Conservation (phyloP, 805 yeast species). For the Metschnikowia lochheadii region DNA sequence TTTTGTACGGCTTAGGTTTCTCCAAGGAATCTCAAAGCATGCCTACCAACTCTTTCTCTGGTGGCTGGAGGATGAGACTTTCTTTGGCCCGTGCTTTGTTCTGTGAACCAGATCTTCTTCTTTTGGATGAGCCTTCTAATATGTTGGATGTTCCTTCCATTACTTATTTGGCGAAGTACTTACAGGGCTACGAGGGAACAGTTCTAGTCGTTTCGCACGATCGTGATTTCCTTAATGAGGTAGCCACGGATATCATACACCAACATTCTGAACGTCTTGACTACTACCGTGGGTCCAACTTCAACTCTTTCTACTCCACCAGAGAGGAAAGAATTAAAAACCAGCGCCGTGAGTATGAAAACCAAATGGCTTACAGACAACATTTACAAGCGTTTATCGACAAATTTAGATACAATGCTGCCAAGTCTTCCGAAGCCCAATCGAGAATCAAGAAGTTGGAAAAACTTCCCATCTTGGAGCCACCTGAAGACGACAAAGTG, state of each 20-base stretch:
- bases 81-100: conserved; percentile 97
- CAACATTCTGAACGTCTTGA: conserved; percentile 97
- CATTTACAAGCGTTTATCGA: conserved; percentile 94
- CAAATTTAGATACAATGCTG: conserved; percentile 95
- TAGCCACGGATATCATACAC: conserved; percentile 96
- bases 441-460: conserved; percentile 96
- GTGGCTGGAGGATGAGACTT: conserved; percentile 99
- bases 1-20: conserved; percentile 90
- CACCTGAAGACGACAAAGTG: conserved; percentile 88
- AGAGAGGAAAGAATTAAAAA: conserved; percentile 93
- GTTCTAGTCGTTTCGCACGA: conserved; percentile 97
- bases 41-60: conserved; percentile 90
- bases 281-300: conserved; percentile 90
- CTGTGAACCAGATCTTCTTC: conserved; percentile 90
- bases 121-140: conserved; percentile 98
- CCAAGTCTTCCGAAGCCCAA: conserved; percentile 96
- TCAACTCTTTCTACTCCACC: conserved; percentile 88
- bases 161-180: conserved; percentile 84
- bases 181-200: conserved; percentile 87
- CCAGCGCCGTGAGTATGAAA: conserved; percentile 92
- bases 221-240: conserved; percentile 93
- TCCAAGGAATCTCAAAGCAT: conserved; percentile 76
- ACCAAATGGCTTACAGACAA: conserved; percentile 92
- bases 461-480: conserved; percentile 85
- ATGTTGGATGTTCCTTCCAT: conserved; percentile 99